Percentiles rank a stretch among this genome's conserved stretches.
phyloP scores from a whole-genome alignment of 2,329 filamentous ascomycete genomes.

The Phyllosticta citrichinensis region DNA sequence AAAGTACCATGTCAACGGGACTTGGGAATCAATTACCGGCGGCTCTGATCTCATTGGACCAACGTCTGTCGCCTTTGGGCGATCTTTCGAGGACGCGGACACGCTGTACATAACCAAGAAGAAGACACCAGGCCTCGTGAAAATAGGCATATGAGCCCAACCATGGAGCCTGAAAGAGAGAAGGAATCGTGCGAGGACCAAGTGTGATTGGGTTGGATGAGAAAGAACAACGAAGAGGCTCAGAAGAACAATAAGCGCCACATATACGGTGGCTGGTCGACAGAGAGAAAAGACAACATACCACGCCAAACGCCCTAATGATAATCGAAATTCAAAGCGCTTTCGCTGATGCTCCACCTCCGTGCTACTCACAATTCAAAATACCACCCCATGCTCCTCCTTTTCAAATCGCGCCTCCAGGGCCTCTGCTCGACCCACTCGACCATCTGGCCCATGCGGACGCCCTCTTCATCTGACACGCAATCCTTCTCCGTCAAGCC shows the following conservation, averaged over 20 bases:
- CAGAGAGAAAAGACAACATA: not conserved
- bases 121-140: not conserved
- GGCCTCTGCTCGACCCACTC: not conserved
- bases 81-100: constrained; percentile 12
- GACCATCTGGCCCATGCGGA: constrained; percentile 2
- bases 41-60: constrained; percentile 12
- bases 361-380: constrained; percentile 6
- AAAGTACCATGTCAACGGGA: constrained; percentile 13
- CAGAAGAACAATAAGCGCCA: not conserved
- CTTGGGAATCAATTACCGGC: constrained; percentile 8
- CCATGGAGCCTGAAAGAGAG: not conserved
- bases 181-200: not conserved
- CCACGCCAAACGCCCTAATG: not conserved
- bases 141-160: not conserved
- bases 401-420: not conserved
- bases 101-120: constrained; percentile 15
- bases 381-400: constrained; percentile 5
- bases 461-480: constrained; percentile 2
- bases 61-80: constrained; percentile 15
- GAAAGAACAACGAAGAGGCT: not conserved
- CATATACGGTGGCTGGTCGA: not conserved
- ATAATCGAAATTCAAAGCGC: not conserved
- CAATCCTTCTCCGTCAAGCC: constrained; percentile 1
- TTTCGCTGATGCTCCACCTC: not conserved
- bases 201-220: not conserved